Percentiles rank a stretch among this genome's conserved stretches.
Evolutionary conservation across 1,284 basidiomycete species (phyloP).

Genomic region (Ustilago crameri): DNA sequence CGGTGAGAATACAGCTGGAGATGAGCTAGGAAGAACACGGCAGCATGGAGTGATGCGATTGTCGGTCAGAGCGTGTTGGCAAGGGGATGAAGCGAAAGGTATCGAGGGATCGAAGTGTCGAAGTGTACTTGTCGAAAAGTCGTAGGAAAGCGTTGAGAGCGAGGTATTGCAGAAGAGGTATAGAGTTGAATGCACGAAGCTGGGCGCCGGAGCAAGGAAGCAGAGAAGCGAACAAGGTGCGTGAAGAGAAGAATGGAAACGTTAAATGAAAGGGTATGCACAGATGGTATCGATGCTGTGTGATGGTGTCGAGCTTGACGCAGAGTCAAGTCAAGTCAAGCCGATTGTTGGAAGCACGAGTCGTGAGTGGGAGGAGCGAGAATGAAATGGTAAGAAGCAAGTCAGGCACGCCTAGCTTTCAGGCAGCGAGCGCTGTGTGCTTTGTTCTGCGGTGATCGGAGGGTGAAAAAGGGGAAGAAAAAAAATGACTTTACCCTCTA

Average conservation of each 20-base stretch:
- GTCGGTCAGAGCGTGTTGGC: background rate
- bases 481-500: background rate
- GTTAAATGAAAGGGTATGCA: conserved; percentile 12
- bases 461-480: conserved; percentile 40
- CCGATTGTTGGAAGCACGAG: too few species aligned
- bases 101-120: conserved; percentile 1
- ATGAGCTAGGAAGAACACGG: conserved; percentile 6
- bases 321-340: conserved; percentile 4
- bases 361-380: background rate
- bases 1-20: conserved; percentile 12
- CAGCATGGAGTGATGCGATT: conserved; percentile 3
- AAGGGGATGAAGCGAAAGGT: background rate
- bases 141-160: too few species aligned
- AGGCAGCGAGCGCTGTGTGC: background rate
- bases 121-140: too few species aligned
- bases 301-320: conserved; percentile 7
- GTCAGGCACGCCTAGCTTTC: background rate
- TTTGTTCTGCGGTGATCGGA: conserved; percentile 37
- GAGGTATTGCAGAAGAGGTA: conserved; percentile 16
- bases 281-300: conserved; percentile 6
- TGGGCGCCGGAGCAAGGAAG: conserved; percentile 11
- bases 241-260: background rate
- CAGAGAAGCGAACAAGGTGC: conserved; percentile 1
- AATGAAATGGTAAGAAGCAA: background rate
- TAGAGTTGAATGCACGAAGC: conserved; percentile 18